Percentiles rank a stretch among this genome's conserved stretches.
These are phyloP conservation scores for Neurospora hispaniola DNA, from an alignment of 495 filamentous ascomycete species.

Conservation along the genomic window DNA sequence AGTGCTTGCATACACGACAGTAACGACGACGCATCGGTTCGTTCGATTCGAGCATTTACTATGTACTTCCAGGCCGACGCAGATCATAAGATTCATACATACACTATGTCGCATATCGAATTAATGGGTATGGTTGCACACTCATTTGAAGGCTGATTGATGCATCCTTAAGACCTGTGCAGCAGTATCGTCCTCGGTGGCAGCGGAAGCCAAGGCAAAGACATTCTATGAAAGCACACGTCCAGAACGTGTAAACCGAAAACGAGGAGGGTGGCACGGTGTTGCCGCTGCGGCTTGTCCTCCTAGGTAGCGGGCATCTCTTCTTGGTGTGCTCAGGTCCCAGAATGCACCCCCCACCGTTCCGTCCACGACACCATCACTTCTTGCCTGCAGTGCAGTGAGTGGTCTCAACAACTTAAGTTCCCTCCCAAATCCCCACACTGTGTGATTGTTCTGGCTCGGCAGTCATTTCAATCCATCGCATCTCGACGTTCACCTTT, in stretches of 20 bases:
- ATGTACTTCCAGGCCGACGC: background rate
- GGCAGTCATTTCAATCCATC: background rate
- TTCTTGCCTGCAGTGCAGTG: background rate
- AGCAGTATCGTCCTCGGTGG: too few relatives aligned
- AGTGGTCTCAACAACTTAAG: background rate
- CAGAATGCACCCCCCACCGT: background rate
- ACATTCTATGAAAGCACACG: too few relatives aligned
- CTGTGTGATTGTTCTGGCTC: background rate
- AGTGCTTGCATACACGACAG: background rate
- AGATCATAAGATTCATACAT: background rate
- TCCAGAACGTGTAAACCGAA: too few relatives aligned
- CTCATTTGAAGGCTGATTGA: too few relatives aligned
- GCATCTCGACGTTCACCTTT: background rate
- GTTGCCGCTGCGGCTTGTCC: background rate
- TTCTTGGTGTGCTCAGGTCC: background rate
- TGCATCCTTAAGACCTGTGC: too few relatives aligned
- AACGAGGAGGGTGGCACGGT: too few relatives aligned
- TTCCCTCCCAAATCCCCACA: background rate
- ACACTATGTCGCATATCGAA: too few relatives aligned
- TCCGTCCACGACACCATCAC: background rate
- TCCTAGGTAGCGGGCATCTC: background rate
- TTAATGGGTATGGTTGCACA: too few relatives aligned
- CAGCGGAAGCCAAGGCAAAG: too few relatives aligned
- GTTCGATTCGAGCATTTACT: background rate
- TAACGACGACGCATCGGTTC: background rate